phyloP scores from a whole-genome alignment of 2,329 filamentous ascomycete species.

The Biscogniauxia sp. region DNA sequence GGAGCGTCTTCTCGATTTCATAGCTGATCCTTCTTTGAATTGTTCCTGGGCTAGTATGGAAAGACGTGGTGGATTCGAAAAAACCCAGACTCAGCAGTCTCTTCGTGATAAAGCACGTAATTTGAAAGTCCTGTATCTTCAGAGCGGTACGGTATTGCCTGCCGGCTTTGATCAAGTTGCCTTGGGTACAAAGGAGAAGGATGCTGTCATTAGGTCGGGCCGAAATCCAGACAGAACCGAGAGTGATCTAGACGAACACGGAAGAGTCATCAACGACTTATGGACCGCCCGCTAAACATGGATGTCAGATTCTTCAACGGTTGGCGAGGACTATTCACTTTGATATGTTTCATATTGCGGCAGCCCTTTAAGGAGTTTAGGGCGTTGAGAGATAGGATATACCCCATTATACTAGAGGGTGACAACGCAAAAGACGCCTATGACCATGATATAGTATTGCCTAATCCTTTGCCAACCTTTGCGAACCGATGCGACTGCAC shows the following conservation, averaged over 20 bases:
- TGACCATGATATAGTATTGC: too few relatives aligned
- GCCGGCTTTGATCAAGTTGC: constrained; percentile 48
- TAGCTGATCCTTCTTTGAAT: constrained; percentile 33
- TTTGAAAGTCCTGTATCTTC: constrained; percentile 52
- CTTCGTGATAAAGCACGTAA: constrained; percentile 59
- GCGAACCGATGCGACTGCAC: too few relatives aligned
- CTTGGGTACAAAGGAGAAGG: constrained; percentile 49
- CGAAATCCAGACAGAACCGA: constrained; percentile 52
- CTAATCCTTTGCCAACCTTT: too few relatives aligned
- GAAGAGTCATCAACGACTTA: constrained; percentile 37
- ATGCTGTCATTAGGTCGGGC: constrained; percentile 37
- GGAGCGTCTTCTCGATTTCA: constrained; percentile 40
- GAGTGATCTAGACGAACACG: constrained; percentile 41
- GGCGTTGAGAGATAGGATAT: neutral
- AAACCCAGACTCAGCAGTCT: constrained; percentile 51
- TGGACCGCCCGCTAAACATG: constrained; percentile 5
- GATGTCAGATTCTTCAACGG: neutral
- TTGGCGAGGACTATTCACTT: neutral
- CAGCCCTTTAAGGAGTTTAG: neutral
- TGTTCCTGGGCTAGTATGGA: constrained; percentile 42
- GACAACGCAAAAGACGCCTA: too few relatives aligned
- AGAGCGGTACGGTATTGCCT: constrained; percentile 43
- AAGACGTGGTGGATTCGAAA: constrained; percentile 38
- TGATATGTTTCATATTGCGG: neutral
- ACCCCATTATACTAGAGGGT: too few relatives aligned